Evolutionary conservation across 2,329 filamentous ascomycete species (phyloP).

Genomic region (Colletotrichum filicis): DNA sequence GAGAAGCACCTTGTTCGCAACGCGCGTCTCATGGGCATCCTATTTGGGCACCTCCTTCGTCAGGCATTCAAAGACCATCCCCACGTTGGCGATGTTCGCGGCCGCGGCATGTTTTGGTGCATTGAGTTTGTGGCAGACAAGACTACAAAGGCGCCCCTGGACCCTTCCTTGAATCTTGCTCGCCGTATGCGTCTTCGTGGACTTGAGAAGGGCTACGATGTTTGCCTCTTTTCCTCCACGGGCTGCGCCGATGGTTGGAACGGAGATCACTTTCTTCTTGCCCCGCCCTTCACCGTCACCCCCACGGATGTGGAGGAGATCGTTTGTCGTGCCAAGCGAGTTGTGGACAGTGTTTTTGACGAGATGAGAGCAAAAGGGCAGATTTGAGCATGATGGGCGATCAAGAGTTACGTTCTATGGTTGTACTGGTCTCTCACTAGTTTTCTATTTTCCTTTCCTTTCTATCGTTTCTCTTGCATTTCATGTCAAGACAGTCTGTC

Average conservation of each 20-base stretch:
- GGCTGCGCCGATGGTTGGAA: constrained; percentile 68
- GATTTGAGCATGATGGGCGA: neutral
- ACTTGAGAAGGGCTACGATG: constrained; percentile 38
- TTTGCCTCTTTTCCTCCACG: constrained; percentile 41
- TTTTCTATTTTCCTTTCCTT: neutral
- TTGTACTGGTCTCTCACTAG: neutral
- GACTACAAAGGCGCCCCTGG: constrained; percentile 53
- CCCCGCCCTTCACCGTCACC: constrained; percentile 65
- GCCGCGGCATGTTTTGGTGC: constrained; percentile 59
- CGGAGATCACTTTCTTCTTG: constrained; percentile 77
- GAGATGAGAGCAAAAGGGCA: neutral
- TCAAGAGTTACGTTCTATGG: neutral
- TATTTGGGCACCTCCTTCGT: constrained; percentile 50
- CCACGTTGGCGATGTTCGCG: constrained; percentile 63
- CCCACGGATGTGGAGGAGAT: neutral
- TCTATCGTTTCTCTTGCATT: neutral
- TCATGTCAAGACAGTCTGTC: neutral
- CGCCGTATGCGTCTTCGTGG: neutral
- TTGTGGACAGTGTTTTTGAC: neutral
- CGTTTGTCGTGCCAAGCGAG: neutral
- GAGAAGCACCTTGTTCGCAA: constrained; percentile 48
- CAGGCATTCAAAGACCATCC: constrained; percentile 54
- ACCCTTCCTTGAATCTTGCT: constrained; percentile 17
- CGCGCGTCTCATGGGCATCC: constrained; percentile 54
- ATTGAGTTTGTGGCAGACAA: constrained; percentile 60